These are phyloP conservation scores for Linaria vulgaris DNA, from an alignment of 257 asterid genomes.

Conservation along the genomic window DNA sequence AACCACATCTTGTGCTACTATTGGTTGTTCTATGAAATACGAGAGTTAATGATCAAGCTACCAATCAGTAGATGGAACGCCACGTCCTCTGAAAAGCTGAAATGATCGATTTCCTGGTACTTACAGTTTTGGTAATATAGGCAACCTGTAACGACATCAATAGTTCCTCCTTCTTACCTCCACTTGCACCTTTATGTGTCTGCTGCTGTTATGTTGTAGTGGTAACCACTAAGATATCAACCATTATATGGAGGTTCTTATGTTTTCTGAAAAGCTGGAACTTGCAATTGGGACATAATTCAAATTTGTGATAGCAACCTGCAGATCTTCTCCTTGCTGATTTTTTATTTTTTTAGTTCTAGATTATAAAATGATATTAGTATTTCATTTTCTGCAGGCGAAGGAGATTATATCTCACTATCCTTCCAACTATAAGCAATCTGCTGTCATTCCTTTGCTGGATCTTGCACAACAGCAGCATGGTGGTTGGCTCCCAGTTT, in stretches of 20 bases:
- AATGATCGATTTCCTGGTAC: too few species aligned
- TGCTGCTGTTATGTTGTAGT: neutral
- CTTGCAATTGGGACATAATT: neutral
- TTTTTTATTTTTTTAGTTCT: constrained; percentile 6
- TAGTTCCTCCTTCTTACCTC: too few species aligned
- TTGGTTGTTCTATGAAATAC: neutral
- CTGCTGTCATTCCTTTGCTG: constrained; percentile 58
- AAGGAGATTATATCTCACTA: constrained; percentile 84
- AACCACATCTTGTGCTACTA: neutral
- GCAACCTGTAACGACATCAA: neutral
- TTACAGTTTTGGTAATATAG: neutral
- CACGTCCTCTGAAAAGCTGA: too few species aligned
- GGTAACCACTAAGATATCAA: neutral
- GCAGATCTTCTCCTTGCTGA: neutral
- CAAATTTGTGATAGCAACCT: constrained; percentile 13
- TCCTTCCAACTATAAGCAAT: constrained; percentile 93
- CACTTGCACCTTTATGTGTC: too few species aligned
- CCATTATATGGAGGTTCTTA: neutral
- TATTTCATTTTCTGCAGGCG: constrained; percentile 50
- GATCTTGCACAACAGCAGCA: constrained; percentile 95
- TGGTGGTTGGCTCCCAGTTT: constrained; percentile 99
- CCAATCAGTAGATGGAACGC: too few species aligned
- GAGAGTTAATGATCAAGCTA: too few species aligned
- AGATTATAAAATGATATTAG: constrained; percentile 3
- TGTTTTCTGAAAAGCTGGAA: constrained; percentile 19